These are phyloP conservation scores for Termitomyces sp. DNA, from an alignment of 768 basidiomycete species.

Conservation along the genomic window DNA sequence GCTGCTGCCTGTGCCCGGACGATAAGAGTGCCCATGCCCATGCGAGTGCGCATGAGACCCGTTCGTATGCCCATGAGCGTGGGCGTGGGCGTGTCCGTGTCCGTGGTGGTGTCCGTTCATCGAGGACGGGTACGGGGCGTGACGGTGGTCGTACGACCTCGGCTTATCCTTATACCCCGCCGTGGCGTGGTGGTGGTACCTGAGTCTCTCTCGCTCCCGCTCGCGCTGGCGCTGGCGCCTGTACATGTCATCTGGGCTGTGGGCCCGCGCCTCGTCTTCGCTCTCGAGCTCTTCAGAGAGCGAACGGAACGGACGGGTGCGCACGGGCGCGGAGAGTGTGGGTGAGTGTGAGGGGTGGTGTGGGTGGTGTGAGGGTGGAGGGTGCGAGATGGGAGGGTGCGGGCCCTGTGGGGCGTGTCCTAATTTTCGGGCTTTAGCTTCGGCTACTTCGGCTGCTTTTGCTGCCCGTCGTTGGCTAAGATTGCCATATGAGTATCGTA, in stretches of 20 bases:
- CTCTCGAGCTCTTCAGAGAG: not conserved
- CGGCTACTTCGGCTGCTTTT: conserved; percentile 50
- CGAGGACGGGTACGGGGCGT: not conserved
- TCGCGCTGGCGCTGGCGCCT: not conserved
- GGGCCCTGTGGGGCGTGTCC: not conserved
- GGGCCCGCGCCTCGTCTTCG: not conserved
- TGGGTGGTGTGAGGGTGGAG: not conserved
- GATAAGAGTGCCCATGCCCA: not conserved
- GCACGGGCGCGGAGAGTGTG: not conserved
- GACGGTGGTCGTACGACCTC: not conserved
- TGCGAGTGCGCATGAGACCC: not conserved
- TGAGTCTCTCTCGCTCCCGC: not conserved
- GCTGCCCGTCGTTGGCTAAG: conserved; percentile 56
- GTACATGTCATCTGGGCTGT: not conserved
- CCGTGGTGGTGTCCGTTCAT: not conserved
- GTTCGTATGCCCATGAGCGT: not conserved
- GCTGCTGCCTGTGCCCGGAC: not conserved
- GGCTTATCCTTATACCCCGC: not conserved
- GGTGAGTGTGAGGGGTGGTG: not conserved
- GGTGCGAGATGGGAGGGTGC: not conserved
- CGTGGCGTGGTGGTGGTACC: not conserved
- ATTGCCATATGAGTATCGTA: too few relatives aligned
- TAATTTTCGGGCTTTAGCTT: conserved; percentile 33
- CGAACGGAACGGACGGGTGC: not conserved
- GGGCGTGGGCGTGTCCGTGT: not conserved